Evolutionary conservation across 164 flowering plant species (phyloP), one percentile per base, ranked within the genome.

Genomic region (Macadamia integrifolia): DNA sequence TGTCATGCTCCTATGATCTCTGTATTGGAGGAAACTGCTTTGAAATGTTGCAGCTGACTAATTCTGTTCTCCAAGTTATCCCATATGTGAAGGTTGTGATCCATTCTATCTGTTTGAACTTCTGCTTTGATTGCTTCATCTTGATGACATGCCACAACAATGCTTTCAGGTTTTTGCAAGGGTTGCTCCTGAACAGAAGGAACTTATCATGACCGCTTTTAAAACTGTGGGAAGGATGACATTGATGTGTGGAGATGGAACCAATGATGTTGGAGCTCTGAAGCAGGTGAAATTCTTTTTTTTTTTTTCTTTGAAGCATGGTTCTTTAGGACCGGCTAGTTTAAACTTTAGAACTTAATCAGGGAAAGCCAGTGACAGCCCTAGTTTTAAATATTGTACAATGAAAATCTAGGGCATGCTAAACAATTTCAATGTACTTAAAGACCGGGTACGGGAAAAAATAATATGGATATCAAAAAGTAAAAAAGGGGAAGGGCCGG

Each of bases 201-300:
- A 91, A 79, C 93, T 94, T 57, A 90, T 94, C 64, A 55, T 94
- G 85, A 94, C 97, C 62, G 90, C 97, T 63, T 83, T 88, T 58
- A 94, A 87, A 78, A 81, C 86, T 5, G 97, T 91, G 15, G 98
- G 98, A 63, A 87, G 98, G 80, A 78, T 86, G 68, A 88, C 98
- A 59, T 66, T 94, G 76, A 94, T 94, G 98, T 92, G 98, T 78
- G 98, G 98, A 65, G 98, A 94, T 85, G 97, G 98, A 43, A 94
- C 98, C 30, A 91, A 94, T 81, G 98, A 94, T 75, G 97, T 94
- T 71, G 98, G 98, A 68, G 98, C 97, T 73, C 75, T 94, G 70
- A 94, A 94, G 80, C 98, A 94, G 96, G 98, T 93, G 40, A 35
- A 35, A 35, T 2, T 35, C 40, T 35, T 35, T 35, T 35, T 35